A percentile compares a stretch with the other conserved stretches of the same genome.
Conservation (phyloP, 352 stramenopile species). For the Phytopythium aichiense region DNA sequence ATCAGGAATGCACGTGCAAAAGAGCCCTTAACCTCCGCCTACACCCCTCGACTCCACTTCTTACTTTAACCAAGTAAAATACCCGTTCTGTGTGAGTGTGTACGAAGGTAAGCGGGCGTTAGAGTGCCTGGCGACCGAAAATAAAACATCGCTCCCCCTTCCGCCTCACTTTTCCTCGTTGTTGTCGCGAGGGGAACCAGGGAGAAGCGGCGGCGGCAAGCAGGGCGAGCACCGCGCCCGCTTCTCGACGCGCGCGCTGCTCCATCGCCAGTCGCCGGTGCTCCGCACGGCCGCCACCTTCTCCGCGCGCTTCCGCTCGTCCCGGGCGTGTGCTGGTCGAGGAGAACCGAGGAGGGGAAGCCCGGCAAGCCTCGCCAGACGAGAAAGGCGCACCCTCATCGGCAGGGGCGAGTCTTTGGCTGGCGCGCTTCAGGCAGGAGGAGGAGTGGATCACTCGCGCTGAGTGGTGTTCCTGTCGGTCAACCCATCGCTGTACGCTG, state of each 20-base stretch:
- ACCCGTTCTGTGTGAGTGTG: neutral
- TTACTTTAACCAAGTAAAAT: neutral
- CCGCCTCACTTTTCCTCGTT: constrained; percentile 7
- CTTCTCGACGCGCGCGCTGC: neutral
- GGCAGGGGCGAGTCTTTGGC: constrained; percentile 3
- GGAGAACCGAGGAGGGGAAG: neutral
- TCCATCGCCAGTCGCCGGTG: neutral
- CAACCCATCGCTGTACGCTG: neutral
- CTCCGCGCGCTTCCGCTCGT: neutral
- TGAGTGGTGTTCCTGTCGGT: neutral
- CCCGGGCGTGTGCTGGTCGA: neutral
- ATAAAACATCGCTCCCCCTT: neutral
- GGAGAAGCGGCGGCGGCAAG: constrained; percentile 2
- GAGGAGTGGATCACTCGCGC: neutral
- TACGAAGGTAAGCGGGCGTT: constrained; percentile 3
- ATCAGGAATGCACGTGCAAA: neutral
- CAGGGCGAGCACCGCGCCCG: neutral
- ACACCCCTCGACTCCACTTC: neutral
- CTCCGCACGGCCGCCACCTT: neutral
- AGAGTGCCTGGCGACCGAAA: neutral
- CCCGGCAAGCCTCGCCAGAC: neutral
- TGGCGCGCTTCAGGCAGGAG: neutral
- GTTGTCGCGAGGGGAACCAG: neutral
- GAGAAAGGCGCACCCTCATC: constrained; percentile 2
- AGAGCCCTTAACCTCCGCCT: neutral